A percentile compares a stretch with the other conserved stretches of the same genome.
phyloP scores from a whole-genome alignment of 228 moss, liverwort and hornwort species.

The Sphagnum magellanicum region DNA sequence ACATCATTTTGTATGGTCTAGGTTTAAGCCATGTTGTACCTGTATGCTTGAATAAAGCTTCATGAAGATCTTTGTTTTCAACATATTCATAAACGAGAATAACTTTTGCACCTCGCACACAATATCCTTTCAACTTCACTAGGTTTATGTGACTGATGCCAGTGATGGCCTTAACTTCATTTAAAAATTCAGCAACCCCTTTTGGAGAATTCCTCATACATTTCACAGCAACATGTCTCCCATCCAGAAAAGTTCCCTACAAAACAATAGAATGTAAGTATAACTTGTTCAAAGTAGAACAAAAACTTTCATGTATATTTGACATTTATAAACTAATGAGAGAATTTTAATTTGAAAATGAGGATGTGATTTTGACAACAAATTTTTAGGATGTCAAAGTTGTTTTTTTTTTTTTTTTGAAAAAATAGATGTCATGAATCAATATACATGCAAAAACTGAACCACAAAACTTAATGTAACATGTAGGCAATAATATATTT shows the following conservation, averaged over 20 bases:
- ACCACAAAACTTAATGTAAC: background rate
- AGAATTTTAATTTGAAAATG: background rate
- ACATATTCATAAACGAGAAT: conserved; percentile 2
- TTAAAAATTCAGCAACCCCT: background rate
- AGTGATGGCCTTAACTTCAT: background rate
- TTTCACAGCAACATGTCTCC: background rate
- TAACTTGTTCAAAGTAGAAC: background rate
- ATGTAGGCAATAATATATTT: no score
- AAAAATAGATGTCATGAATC: background rate
- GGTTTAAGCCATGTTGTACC: background rate
- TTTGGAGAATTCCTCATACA: background rate
- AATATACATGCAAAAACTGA: background rate
- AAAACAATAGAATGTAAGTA: background rate
- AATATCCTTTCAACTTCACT: conserved; percentile 54
- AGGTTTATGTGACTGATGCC: background rate
- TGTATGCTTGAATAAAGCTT: background rate
- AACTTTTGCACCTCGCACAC: conserved; percentile 7
- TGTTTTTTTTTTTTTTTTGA: background rate
- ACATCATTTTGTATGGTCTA: no score
- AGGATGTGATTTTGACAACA: background rate
- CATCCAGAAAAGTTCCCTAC: background rate
- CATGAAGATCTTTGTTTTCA: background rate
- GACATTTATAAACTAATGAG: background rate
- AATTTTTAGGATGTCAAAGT: background rate
- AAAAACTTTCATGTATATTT: background rate